A percentile compares a stretch with the other conserved stretches of the same genome.
These are phyloP conservation scores for Tolypocladium guangdongense DNA, from an alignment of 2,329 filamentous ascomycete genomes.

Conservation along the genomic window DNA sequence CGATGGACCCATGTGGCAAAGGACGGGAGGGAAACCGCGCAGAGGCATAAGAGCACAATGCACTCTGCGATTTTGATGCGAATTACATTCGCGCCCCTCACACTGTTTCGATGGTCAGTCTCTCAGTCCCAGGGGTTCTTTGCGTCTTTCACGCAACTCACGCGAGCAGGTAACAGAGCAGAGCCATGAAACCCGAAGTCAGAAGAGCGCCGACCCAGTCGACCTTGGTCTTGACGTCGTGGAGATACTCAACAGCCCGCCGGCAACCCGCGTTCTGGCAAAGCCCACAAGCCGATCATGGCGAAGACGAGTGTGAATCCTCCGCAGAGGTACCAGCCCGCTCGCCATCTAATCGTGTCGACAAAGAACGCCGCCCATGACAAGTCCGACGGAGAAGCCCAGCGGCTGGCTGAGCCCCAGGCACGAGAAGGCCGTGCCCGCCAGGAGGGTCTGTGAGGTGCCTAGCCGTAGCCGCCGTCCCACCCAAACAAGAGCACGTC, in stretches of 20 bases:
- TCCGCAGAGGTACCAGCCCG: slow-evolving; percentile 31
- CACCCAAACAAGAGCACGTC: slow-evolving; percentile 4
- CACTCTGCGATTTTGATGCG: slow-evolving; percentile 31
- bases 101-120: slow-evolving; percentile 5
- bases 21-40: slow-evolving; percentile 28
- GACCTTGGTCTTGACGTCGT: slow-evolving; percentile 25
- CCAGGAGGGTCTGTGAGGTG: slow-evolving; percentile 5
- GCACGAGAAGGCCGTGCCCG: slow-evolving; percentile 30
- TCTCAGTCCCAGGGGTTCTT: neutral
- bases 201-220: slow-evolving; percentile 44
- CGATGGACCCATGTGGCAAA: slow-evolving; percentile 45
- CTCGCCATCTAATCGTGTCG: slow-evolving; percentile 35
- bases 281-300: slow-evolving; percentile 21
- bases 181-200: slow-evolving; percentile 31
- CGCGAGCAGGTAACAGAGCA: slow-evolving; percentile 44
- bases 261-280: slow-evolving; percentile 14
- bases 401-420: slow-evolving; percentile 34
- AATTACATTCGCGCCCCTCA: slow-evolving; percentile 25
- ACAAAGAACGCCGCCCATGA: slow-evolving; percentile 37
- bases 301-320: slow-evolving; percentile 24
- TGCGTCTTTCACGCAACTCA: slow-evolving; percentile 16
- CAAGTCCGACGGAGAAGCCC: slow-evolving; percentile 38
- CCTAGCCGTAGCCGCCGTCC: slow-evolving; percentile 5
- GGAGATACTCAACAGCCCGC: slow-evolving; percentile 10
- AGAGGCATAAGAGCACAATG: slow-evolving; percentile 33